These are phyloP conservation scores for Orychophragmus violaceus DNA, from an alignment of 345 rosid species.

Conservation along the genomic window DNA sequence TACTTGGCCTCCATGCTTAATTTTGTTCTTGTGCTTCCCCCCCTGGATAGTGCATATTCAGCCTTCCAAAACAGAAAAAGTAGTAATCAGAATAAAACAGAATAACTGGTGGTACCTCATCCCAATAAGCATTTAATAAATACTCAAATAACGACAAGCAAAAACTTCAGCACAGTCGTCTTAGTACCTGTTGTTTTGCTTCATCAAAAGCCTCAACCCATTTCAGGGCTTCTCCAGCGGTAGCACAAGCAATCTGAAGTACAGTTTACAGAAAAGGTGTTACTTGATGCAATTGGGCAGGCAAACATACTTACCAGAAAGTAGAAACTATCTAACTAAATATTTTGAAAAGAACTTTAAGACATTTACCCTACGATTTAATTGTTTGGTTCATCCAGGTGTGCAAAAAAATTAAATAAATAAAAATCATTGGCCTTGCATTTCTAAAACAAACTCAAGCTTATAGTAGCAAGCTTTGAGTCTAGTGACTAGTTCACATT, in stretches of 20 bases:
- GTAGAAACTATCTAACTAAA: not conserved
- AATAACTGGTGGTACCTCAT: not conserved
- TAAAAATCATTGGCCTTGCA: not conserved
- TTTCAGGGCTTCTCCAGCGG: constrained; percentile 78
- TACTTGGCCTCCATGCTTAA: constrained; percentile 83
- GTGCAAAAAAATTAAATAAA: not conserved
- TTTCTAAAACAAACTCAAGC: not conserved
- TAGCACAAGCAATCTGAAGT: constrained; percentile 83
- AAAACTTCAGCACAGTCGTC: constrained; percentile 6
- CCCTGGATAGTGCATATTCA: constrained; percentile 59
- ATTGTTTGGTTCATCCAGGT: not conserved
- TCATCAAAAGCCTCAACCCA: constrained; percentile 97
- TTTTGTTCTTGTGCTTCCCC: constrained; percentile 63
- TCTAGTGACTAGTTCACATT: not conserved
- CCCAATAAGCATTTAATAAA: not conserved
- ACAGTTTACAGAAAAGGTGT: constrained; percentile 18
- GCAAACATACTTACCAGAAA: constrained; percentile 7
- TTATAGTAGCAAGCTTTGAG: not conserved
- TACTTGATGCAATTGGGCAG: not conserved
- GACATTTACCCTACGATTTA: not conserved
- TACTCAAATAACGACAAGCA: not conserved
- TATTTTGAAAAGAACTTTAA: not conserved
- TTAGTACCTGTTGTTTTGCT: constrained; percentile 90
- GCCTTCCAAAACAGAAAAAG: constrained; percentile 48
- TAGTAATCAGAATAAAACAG: constrained; percentile 7